Base-by-base conservation (phyloP, 2,329 filamentous ascomycete genomes). In the Aspergillus caelatus region DNA sequence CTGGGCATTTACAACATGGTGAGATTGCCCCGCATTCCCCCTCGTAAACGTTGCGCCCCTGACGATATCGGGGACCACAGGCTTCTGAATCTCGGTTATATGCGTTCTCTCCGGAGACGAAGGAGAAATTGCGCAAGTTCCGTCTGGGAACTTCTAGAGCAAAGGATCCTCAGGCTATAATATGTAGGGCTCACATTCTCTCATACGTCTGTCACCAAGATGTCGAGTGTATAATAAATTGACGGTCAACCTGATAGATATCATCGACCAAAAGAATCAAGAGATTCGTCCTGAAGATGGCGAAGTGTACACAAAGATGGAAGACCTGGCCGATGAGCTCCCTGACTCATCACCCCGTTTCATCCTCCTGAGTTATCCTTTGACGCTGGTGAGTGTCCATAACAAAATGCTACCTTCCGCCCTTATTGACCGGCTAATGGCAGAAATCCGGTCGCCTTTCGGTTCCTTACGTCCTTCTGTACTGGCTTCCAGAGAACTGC, bases 271-370 rank as follows among this genome's bases (percentile, higher is more conserved):
- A 80, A 89, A 90, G 73, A 95, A 88, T 61, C 87, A 96, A 75
- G 94, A 98, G 80, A 96, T 99, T 80, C 90, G 88, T 71, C 89
- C 93, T 71, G 90, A 92, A 69, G 89, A 93, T 67, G 89, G 91
- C 65, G 86, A 91, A 75, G 87, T 94, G 63, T 98, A 97, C 83
- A 91, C 86, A 56, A 89, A 90, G 67, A 86, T 99, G 71, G 87
- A 90, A 65, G 90, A 93, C 62, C 84, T 99, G 62, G 89, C 85
- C 65, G 94, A 98, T 60, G 94, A 97, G 73, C 87, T 99, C 21
- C 95, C 95, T 10, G 94, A 97, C 71, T 92, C 97, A 75, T 89
- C 93, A 8, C 95, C 95, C 14, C 88, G 95, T 64, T 99, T 93
- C 73, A 86, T 99, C 32, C 85, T 98, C 62, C 84, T 99, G 57